Evolutionary conservation across 2,329 filamentous ascomycete species (phyloP), one percentile per base, ranked within the genome.

Genomic region (Colletotrichum destructivum): DNA sequence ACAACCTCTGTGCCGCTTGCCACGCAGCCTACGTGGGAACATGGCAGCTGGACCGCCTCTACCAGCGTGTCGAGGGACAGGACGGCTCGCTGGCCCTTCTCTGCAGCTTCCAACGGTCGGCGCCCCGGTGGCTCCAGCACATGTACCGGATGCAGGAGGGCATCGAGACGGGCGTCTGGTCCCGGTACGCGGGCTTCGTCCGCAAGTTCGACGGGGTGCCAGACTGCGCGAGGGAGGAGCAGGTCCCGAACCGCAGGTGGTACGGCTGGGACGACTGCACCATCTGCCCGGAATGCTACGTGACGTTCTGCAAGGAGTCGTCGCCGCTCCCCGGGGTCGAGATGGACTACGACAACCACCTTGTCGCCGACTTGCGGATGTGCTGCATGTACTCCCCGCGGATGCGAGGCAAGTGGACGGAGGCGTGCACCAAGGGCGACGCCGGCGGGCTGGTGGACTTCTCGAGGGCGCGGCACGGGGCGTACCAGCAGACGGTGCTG

Each of bases 1-100:
- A 77, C 9, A 74, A 74, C 15, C 73, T 83, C 0, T 83, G 82
- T 42, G 78, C 81, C 38, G 79, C 80, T 4, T 83, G 81, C 54
- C 78, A 79, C 62, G 72, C 72, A 0, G 81, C 80, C 1, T 74
- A 80, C 16, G 51, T 83, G 7, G 69, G 69, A 6, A 76, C 80
- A 0, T 71, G 75, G 6, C 75, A 74, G 0, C 69, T 81, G 1
- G 75, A 68, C 1, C 55, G 70, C 2, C 81, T 81, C 70, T 82
- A 82, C 5, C 73, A 80, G 47, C 57, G 70, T 0, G 26, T 9
- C n/a, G 7, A 13, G 76, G 73, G 1, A 6, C 23, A 21, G 26
- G 68, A n/a, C 73, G 75, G 0, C 72, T 74, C 42, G 51, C 68
- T 1, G 69, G 74, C 11, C 18, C 67, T 6, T 74, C 75, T 79